Evolutionary conservation across 2,329 filamentous ascomycete species (phyloP).

Genomic region (Neurospora crassa): DNA sequence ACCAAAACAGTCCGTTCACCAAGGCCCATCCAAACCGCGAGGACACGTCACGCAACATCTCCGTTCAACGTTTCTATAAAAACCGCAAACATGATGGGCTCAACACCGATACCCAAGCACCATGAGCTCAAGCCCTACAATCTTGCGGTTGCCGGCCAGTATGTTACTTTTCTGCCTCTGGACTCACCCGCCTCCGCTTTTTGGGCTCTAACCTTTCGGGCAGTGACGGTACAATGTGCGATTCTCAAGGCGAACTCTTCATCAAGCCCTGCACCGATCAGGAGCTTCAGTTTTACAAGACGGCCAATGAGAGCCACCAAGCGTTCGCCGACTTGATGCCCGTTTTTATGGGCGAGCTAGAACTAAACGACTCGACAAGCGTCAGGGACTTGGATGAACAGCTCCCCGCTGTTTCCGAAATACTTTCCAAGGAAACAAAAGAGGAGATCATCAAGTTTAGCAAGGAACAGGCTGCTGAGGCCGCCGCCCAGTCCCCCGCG

Average conservation of each 20-base stretch:
- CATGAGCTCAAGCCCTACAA: constrained; percentile 59
- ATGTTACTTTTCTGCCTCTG: constrained; percentile 30
- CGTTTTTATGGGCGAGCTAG: constrained; percentile 70
- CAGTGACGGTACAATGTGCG: constrained; percentile 85
- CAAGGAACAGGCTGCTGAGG: constrained; percentile 11
- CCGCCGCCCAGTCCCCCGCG: constrained; percentile 2
- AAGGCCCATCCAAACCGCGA: neutral
- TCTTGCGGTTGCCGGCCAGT: constrained; percentile 78
- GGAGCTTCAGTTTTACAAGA: constrained; percentile 87
- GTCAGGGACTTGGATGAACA: constrained; percentile 39
- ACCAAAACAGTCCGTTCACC: neutral
- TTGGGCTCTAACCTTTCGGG: constrained; percentile 6
- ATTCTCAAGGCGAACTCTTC: constrained; percentile 73
- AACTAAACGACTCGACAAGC: constrained; percentile 49
- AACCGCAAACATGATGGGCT: constrained; percentile 17
- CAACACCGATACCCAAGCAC: constrained; percentile 40
- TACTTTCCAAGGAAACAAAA: constrained; percentile 32
- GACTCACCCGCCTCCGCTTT: neutral
- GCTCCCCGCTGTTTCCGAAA: constrained; percentile 33
- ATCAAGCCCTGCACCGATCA: constrained; percentile 86
- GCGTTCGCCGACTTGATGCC: constrained; percentile 77
- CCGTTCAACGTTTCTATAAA: neutral
- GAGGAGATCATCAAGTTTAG: constrained; percentile 24
- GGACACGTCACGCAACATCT: neutral
- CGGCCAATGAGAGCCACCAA: constrained; percentile 53